These are phyloP conservation scores for Populus nigra DNA, from an alignment of 345 rosid genomes.

Conservation along the genomic window DNA sequence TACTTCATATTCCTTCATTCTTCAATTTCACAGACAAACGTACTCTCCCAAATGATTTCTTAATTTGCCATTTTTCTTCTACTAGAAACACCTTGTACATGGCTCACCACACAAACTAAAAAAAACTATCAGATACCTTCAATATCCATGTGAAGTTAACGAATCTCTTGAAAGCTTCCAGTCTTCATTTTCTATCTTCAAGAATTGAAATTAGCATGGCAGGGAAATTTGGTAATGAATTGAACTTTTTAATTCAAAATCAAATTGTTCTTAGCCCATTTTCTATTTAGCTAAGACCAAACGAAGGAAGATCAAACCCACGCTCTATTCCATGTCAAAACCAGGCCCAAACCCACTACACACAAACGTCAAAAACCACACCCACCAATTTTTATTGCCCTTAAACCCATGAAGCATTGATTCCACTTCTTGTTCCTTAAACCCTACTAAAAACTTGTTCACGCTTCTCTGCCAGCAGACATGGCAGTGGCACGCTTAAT, in stretches of 20 bases:
- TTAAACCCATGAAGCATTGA: not conserved
- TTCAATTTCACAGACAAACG: too few species aligned
- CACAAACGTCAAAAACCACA: not conserved
- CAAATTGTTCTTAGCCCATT: not conserved
- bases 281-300: not conserved
- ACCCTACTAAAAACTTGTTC: not conserved
- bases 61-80: not conserved
- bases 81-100: not conserved
- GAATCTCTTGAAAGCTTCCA: not conserved
- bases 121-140: not conserved
- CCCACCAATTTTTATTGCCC: not conserved
- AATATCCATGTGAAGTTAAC: not conserved
- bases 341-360: not conserved
- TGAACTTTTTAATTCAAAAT: not conserved
- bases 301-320: not conserved
- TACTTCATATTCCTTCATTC: not conserved
- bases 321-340: not conserved
- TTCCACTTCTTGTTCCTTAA: not conserved
- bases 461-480: not conserved
- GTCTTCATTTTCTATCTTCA: not conserved
- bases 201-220: not conserved
- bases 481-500: constrained; percentile 16
- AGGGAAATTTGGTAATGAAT: not conserved
- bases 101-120: not conserved
- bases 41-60: not conserved